phyloP scores from a whole-genome alignment of 2,329 filamentous ascomycete species.

The Penicillium sp. region DNA sequence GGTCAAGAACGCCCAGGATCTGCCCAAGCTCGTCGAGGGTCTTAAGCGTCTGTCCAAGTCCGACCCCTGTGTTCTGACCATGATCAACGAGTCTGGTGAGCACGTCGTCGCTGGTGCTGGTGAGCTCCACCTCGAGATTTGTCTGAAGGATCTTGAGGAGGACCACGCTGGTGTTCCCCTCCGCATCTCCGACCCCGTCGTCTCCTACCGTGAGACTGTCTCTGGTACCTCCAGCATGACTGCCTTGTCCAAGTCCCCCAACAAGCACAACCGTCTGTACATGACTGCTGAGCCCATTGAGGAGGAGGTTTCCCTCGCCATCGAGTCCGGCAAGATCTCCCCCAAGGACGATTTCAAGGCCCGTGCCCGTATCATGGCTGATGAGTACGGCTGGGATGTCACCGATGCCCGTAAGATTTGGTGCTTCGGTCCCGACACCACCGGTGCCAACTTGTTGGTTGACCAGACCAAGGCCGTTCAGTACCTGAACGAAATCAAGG shows the following conservation, averaged over 20 bases:
- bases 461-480: constrained; percentile 99
- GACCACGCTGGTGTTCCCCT: constrained; percentile 99
- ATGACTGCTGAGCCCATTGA: constrained; percentile 85
- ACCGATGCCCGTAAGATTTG: constrained; percentile 99
- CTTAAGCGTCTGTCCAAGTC: constrained; percentile 99
- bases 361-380: constrained; percentile 91
- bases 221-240: constrained; percentile 81
- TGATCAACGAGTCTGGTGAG: constrained; percentile 89
- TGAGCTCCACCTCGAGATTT: constrained; percentile 99
- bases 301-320: constrained; percentile 87
- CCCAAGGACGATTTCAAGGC: constrained; percentile 99
- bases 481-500: constrained; percentile 99
- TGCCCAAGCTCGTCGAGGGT: constrained; percentile 99
- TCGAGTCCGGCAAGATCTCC: constrained; percentile 86
- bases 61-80: constrained; percentile 93
- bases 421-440: constrained; percentile 98
- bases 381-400: constrained; percentile 98
- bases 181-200: constrained; percentile 95
- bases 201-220: constrained; percentile 98
- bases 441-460: constrained; percentile 94
- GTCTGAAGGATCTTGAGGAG: constrained; percentile 99
- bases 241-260: constrained; percentile 98
- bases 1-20: constrained; percentile 99
- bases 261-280: constrained; percentile 99
- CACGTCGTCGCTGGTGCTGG: constrained; percentile 98